Evolutionary conservation across 805 yeast genomes (phyloP).

Genomic region (Candida ulmi): DNA sequence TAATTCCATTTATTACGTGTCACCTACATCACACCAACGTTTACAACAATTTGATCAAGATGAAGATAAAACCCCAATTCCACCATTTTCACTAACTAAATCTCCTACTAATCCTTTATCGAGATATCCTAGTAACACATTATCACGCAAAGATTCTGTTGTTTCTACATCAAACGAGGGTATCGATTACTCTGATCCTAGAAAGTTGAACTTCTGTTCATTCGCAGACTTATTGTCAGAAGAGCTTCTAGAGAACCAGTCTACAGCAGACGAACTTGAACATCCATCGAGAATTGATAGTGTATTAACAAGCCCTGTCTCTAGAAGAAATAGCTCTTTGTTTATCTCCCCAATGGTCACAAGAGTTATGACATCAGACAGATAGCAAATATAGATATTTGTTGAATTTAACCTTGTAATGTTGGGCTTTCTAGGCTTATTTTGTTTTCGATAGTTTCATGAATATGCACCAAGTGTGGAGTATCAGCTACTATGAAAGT

Average conservation of each 20-base stretch:
- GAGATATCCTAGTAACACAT: not conserved
- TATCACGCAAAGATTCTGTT: too few relatives aligned
- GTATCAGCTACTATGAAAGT: too few relatives aligned
- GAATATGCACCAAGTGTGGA: too few relatives aligned
- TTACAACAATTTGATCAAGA: too few relatives aligned
- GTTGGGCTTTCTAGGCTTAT: too few relatives aligned
- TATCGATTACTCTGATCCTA: constrained; percentile 20
- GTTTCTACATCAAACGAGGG: not conserved
- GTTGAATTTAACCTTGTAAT: too few relatives aligned
- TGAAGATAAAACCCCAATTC: too few relatives aligned
- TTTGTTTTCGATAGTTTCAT: too few relatives aligned
- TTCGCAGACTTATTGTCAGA: constrained; percentile 22
- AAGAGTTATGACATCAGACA: not conserved
- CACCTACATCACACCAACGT: not conserved
- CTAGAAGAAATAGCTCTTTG: constrained; percentile 9
- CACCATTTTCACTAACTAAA: too few relatives aligned
- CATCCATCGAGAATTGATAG: constrained; percentile 7
- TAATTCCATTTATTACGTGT: not conserved
- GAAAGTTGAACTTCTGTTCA: constrained; percentile 20
- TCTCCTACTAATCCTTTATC: not conserved
- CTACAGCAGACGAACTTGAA: not conserved
- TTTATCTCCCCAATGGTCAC: constrained; percentile 5
- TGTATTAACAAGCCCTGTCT: constrained; percentile 5
- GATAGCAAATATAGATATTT: not conserved
- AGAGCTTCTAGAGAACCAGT: constrained; percentile 8